phyloP scores from a whole-genome alignment of 306 rosid genomes.

The Vigna reflexopilosa region DNA sequence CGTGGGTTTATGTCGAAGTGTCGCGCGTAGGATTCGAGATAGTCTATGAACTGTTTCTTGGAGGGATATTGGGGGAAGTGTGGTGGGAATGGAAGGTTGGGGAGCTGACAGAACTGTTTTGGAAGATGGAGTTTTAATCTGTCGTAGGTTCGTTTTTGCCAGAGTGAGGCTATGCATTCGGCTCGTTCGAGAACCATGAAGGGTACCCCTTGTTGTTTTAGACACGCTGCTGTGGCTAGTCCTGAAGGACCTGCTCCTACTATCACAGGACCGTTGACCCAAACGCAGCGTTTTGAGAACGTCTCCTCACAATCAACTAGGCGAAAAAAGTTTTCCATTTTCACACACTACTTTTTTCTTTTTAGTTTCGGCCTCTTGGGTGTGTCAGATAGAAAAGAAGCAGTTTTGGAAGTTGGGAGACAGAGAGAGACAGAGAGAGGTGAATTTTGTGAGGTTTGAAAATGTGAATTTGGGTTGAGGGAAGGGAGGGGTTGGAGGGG shows the following conservation, averaged over 20 bases:
- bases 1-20: slow-evolving; percentile 71
- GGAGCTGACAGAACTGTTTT: slow-evolving; percentile 87
- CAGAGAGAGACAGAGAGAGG: background rate
- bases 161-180: slow-evolving; percentile 88
- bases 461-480: slow-evolving; percentile 58
- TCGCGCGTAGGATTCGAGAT: slow-evolving; percentile 72
- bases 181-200: slow-evolving; percentile 76
- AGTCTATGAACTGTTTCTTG: slow-evolving; percentile 72
- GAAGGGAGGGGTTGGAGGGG: slow-evolving; percentile 38
- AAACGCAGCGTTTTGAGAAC: slow-evolving; percentile 64
- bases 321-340: slow-evolving; percentile 76
- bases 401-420: slow-evolving; percentile 20
- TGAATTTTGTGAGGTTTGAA: slow-evolving; percentile 35
- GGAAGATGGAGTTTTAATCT: slow-evolving; percentile 97
- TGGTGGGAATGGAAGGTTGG: slow-evolving; percentile 75
- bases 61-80: slow-evolving; percentile 88
- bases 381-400: background rate
- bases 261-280: slow-evolving; percentile 90
- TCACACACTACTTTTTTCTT: background rate
- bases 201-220: slow-evolving; percentile 83
- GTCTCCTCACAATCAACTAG: slow-evolving; percentile 58
- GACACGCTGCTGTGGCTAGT: slow-evolving; percentile 92
- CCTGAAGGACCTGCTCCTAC: slow-evolving; percentile 98
- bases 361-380: slow-evolving; percentile 17
- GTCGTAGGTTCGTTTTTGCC: slow-evolving; percentile 91